Conservation (phyloP, 2,329 filamentous ascomycete species). For the Thielaviopsis punctulata region DNA sequence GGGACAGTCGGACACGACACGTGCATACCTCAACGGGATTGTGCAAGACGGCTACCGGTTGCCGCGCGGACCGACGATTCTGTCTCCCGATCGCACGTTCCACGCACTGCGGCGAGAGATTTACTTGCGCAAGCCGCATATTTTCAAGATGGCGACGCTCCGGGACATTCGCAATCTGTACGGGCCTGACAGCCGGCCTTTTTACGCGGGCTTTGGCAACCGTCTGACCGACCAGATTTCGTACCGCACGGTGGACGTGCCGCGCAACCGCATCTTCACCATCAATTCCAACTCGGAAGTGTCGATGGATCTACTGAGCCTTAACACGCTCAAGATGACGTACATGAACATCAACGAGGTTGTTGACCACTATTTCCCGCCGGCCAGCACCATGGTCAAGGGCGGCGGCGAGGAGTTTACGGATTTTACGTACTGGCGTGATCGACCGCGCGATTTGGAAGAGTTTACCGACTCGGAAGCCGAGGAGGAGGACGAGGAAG, state of each 20-base stretch:
- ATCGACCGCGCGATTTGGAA: constrained; percentile 64
- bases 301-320: constrained; percentile 68
- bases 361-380: constrained; percentile 95
- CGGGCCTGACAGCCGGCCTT: constrained; percentile 57
- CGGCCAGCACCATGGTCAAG: constrained; percentile 70
- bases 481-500: constrained; percentile 38
- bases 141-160: constrained; percentile 98
- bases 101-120: constrained; percentile 82
- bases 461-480: constrained; percentile 57
- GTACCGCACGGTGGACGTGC: constrained; percentile 91
- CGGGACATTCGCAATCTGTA: constrained; percentile 88
- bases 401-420: constrained; percentile 89
- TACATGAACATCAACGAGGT: constrained; percentile 96
- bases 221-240: constrained; percentile 89
- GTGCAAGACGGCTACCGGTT: constrained; percentile 73
- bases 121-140: constrained; percentile 88
- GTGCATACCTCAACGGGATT: constrained; percentile 79
- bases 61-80: constrained; percentile 81
- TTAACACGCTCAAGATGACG: constrained; percentile 91
- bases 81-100: constrained; percentile 88
- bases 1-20: constrained; percentile 78
- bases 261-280: constrained; percentile 85
- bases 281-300: constrained; percentile 98
- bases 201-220: constrained; percentile 96
- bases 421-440: constrained; percentile 93